Conservation (phyloP, 2,329 filamentous ascomycete species). For the Xylaria sp. region DNA sequence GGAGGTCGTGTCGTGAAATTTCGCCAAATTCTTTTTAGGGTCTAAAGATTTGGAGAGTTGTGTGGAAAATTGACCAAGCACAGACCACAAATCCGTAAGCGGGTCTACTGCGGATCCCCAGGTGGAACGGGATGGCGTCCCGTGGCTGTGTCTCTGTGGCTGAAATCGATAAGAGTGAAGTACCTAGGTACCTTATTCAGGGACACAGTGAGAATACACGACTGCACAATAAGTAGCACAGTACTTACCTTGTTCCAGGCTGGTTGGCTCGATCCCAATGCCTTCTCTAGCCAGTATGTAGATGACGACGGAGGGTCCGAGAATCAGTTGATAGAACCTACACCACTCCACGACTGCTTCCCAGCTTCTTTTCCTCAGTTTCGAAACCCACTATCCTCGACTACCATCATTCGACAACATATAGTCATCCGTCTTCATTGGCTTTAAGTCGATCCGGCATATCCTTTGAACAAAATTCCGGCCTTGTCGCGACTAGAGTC, state of each 20-base stretch:
- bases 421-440: not conserved
- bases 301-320: conserved; percentile 18
- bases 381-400: not conserved
- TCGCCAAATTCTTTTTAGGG: conserved; percentile 47
- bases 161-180: not conserved
- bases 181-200: not conserved
- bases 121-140: not conserved
- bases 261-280: not conserved
- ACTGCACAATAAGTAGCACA: not conserved
- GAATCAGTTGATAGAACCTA: conserved; percentile 7
- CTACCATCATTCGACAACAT: not conserved
- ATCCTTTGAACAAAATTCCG: not conserved
- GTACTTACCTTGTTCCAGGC: conserved; percentile 4
- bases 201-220: not conserved
- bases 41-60: conserved; percentile 45
- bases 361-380: not conserved
- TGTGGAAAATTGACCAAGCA: conserved; percentile 34
- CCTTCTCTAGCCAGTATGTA: not conserved
- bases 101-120: conserved; percentile 19
- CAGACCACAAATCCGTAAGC: conserved; percentile 31
- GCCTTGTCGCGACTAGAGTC: conserved; percentile 17
- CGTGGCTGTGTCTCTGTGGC: conserved; percentile 19
- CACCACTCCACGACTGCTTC: not conserved
- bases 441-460: conserved; percentile 2
- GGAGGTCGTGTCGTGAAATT: conserved; percentile 49